Evolutionary conservation across 768 basidiomycete species (phyloP).

Genomic region (Mycena sanguinolenta): DNA sequence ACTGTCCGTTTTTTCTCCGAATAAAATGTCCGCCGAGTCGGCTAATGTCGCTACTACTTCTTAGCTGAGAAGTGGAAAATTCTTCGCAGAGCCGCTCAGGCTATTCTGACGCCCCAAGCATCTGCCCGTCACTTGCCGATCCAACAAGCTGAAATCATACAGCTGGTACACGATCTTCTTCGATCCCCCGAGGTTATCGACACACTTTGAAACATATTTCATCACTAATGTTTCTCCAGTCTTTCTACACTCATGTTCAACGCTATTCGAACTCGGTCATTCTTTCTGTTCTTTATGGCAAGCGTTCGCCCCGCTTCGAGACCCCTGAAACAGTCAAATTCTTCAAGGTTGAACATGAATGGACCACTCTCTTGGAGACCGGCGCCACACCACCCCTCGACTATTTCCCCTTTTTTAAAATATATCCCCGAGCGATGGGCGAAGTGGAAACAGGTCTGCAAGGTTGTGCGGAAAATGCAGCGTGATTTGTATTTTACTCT

Average conservation of each 20-base stretch:
- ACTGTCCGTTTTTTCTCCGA: slow-evolving; percentile 7
- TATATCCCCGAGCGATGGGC: slow-evolving; percentile 52
- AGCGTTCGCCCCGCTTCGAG: slow-evolving; percentile 44
- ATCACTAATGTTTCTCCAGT: slow-evolving; percentile 29
- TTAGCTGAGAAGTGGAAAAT: slow-evolving; percentile 27
- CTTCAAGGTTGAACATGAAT: slow-evolving; percentile 44
- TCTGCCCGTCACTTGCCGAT: slow-evolving; percentile 38
- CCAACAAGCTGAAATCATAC: slow-evolving; percentile 38
- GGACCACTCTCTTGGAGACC: slow-evolving; percentile 44
- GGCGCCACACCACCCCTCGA: slow-evolving; percentile 55
- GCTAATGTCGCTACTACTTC: background rate
- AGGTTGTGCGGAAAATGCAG: slow-evolving; percentile 40
- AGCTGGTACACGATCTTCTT: slow-evolving; percentile 26
- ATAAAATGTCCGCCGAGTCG: too few relatives aligned
- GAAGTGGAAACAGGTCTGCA: slow-evolving; percentile 48
- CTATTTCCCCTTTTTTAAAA: slow-evolving; percentile 47
- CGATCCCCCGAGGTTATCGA: slow-evolving; percentile 15
- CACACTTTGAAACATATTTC: background rate
- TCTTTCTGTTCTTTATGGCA: slow-evolving; percentile 47
- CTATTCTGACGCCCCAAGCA: slow-evolving; percentile 39
- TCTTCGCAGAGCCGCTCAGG: slow-evolving; percentile 24
- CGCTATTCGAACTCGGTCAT: slow-evolving; percentile 49
- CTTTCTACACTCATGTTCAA: slow-evolving; percentile 46
- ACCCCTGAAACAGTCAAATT: slow-evolving; percentile 43
- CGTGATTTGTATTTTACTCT: slow-evolving; percentile 47